Base-by-base conservation (phyloP, 2,329 filamentous ascomycete genomes). In the Arachnomyces sp. region DNA sequence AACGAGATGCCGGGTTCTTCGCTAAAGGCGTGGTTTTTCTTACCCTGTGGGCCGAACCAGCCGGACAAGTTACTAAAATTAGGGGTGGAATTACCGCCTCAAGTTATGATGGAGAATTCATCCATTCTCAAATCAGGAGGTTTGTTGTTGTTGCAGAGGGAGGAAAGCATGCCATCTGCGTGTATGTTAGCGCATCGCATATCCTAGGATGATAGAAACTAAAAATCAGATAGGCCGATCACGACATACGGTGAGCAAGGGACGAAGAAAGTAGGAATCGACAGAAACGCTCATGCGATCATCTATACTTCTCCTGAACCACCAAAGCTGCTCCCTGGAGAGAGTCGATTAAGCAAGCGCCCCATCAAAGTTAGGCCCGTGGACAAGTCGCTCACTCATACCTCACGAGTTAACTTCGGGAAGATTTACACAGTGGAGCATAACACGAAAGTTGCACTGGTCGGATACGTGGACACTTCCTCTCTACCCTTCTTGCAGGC, bases 361-460 rank as follows among this genome's bases (percentile, higher is more conserved):
- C 54, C 66, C 0, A 56, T 71, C 3, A 51, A 52, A 21, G 50
- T 72, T 8, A 25, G 47, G 1, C 57, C 57, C 11, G 11, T 35
- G 0, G 39, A 44, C 2, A 42, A 57, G 14, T 53, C 40, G 3
- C 47, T 70, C 4, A 39, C 61, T 12, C 7, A 11, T 0, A 52
- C 59, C 36, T 69, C 65, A 3, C 56, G 65, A 2, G 42, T 71
- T 3, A 62, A 66, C 8, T 67, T 66, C 28, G 59, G 56, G 2
- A 67, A 67, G 11, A 46, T 62, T 1, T 61, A 66, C 46, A 63
- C 61, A 0, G 59, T 69, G 9, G 61, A 70, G 39, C 60, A 67
- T 39, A 67, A 69, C 38, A 50, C 66, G 29, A 67, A 63, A 38
- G 63, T 66, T 1, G 60, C 61, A 14, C 53, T 65, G 1, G 47